Conservation (phyloP, 805 yeast species). For the Spathaspora sp. region DNA sequence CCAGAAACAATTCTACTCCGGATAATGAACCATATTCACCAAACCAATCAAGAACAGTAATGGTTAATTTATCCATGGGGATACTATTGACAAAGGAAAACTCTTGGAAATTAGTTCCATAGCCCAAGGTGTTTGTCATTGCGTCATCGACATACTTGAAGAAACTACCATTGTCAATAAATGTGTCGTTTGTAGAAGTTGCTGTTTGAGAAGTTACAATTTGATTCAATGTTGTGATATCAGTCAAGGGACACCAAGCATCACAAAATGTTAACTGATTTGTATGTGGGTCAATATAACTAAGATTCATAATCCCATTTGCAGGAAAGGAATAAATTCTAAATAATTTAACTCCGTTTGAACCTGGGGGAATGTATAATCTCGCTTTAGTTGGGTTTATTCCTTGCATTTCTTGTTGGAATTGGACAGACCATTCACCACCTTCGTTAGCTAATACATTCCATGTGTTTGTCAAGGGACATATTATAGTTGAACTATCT, state of each 20-base stretch:
- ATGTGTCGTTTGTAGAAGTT: constrained; percentile 17
- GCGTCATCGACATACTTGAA: constrained; percentile 32
- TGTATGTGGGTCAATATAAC: constrained; percentile 74
- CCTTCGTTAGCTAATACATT: constrained; percentile 38
- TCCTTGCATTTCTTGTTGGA: constrained; percentile 48
- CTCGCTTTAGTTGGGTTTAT: constrained; percentile 70
- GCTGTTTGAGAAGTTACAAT: constrained; percentile 18
- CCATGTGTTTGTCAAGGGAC: constrained; percentile 66
- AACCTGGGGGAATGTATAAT: constrained; percentile 56
- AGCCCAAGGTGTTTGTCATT: constrained; percentile 35
- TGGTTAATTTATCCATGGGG: constrained; percentile 54
- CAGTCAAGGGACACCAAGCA: constrained; percentile 79
- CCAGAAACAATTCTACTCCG: constrained; percentile 71
- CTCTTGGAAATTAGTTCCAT: constrained; percentile 62
- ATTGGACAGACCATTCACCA: constrained; percentile 63
- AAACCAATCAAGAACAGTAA: constrained; percentile 63
- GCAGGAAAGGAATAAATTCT: constrained; percentile 76
- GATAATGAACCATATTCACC: constrained; percentile 67
- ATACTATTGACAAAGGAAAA: constrained; percentile 74
- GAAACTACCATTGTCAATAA: constrained; percentile 34
- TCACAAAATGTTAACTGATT: constrained; percentile 65
- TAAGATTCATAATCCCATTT: constrained; percentile 85
- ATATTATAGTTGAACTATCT: constrained; percentile 39
- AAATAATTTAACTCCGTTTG: constrained; percentile 56
- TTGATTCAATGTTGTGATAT: constrained; percentile 30